Evolutionary conservation across 2,329 filamentous ascomycete genomes (phyloP).

Genomic region (Alternaria viburni): DNA sequence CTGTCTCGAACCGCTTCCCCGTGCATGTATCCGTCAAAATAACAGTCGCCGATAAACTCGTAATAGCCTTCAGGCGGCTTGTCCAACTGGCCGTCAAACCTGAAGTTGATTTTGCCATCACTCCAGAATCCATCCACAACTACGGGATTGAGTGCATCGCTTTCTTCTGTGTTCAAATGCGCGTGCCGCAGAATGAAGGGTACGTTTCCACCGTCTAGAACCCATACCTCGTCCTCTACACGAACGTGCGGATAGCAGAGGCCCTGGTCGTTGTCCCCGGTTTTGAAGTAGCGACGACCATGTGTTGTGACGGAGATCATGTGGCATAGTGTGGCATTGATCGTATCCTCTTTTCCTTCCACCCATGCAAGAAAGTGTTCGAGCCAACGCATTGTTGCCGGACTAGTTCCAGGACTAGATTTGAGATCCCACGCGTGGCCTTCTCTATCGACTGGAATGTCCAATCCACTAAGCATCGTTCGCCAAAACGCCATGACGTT

Average conservation of each 20-base stretch:
- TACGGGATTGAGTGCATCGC: neutral
- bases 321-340: neutral
- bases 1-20: neutral
- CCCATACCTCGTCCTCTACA: neutral
- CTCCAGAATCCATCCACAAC: neutral
- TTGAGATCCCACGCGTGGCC: neutral
- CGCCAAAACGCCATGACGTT: neutral
- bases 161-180: neutral
- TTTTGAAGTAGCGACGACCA: neutral
- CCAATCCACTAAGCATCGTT: neutral
- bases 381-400: neutral
- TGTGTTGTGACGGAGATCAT: neutral
- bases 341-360: neutral
- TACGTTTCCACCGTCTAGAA: neutral
- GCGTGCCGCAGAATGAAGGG: neutral
- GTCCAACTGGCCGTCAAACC: accelerated
- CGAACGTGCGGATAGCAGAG: neutral
- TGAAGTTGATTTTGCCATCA: neutral
- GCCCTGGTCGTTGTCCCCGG: neutral
- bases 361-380: neutral
- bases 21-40: neutral
- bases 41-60: neutral
- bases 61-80: neutral
- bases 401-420: neutral
- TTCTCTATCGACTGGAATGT: neutral